Conservation (phyloP, 345 rosid genomes). For the Heritiera littoralis region DNA sequence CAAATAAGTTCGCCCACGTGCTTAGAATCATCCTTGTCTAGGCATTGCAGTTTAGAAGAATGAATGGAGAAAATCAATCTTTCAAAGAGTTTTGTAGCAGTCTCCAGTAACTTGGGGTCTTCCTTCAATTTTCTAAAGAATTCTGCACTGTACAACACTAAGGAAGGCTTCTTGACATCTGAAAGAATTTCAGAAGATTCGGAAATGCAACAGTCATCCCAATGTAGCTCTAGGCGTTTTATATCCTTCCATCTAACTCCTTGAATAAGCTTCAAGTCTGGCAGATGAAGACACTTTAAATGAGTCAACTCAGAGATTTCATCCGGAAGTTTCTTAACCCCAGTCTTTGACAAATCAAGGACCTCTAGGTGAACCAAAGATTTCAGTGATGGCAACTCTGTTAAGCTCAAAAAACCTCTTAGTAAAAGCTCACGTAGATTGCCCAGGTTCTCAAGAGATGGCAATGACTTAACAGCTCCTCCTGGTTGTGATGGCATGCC, state of each 20-base stretch:
- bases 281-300: slow-evolving; percentile 27
- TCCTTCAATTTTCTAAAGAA: too few relatives aligned
- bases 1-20: not conserved
- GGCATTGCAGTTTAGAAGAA: not conserved
- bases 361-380: slow-evolving; percentile 23
- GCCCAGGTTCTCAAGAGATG: slow-evolving; percentile 16
- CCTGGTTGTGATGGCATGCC: not conserved
- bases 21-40: not conserved
- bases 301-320: slow-evolving; percentile 21
- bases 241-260: slow-evolving; percentile 29
- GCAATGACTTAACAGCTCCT: not conserved
- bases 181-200: not conserved
- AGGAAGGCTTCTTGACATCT: slow-evolving; percentile 6
- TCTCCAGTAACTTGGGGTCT: not conserved
- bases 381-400: slow-evolving; percentile 25
- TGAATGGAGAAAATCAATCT: not conserved
- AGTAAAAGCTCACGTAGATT: slow-evolving; percentile 27
- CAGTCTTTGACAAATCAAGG: slow-evolving; percentile 34
- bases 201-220: slow-evolving; percentile 21
- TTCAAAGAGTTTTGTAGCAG: not conserved
- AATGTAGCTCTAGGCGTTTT: slow-evolving; percentile 14
- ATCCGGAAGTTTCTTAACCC: slow-evolving; percentile 24
- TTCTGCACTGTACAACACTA: not conserved
- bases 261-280: slow-evolving; percentile 18
- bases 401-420: slow-evolving; percentile 17